Percentiles rank a stretch among this genome's conserved stretches.
phyloP scores from a whole-genome alignment of 2,329 filamentous ascomycete genomes.

The Xylaria polymorpha region DNA sequence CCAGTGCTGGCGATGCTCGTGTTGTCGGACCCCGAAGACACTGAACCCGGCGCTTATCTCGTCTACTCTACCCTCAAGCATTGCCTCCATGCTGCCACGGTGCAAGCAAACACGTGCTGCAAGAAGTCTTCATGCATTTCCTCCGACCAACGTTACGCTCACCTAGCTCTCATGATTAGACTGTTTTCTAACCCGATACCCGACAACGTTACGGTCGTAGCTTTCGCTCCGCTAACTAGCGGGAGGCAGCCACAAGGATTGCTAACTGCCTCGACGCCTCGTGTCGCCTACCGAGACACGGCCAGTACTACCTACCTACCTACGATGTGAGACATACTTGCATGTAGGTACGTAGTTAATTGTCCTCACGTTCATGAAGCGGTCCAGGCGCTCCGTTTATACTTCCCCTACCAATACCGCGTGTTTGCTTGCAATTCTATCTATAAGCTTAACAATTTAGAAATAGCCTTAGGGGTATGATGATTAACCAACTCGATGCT shows the following conservation, averaged over 20 bases:
- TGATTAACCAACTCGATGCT: not conserved
- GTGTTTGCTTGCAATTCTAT: not conserved
- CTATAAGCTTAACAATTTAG: not conserved
- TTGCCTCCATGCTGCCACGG: not conserved
- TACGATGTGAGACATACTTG: slow-evolving; percentile 12
- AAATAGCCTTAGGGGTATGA: not conserved
- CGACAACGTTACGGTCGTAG: slow-evolving; percentile 23
- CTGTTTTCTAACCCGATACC: not conserved
- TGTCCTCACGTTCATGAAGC: not conserved
- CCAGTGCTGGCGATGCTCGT: not conserved
- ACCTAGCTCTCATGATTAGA: not conserved
- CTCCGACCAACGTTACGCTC: slow-evolving; percentile 21
- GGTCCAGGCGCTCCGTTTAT: not conserved
- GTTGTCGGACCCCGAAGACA: slow-evolving; percentile 7
- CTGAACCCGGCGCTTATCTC: not conserved
- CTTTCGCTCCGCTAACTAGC: not conserved
- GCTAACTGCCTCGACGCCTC: not conserved
- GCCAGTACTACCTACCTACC: not conserved
- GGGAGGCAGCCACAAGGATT: slow-evolving; percentile 26
- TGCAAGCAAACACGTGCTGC: slow-evolving; percentile 8
- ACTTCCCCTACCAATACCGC: not conserved
- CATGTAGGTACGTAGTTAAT: not conserved
- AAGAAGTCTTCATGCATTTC: slow-evolving; percentile 13
- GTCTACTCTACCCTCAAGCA: not conserved
- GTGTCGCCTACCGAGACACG: slow-evolving; percentile 15